These are phyloP conservation scores for Barbarea vulgaris DNA, from an alignment of 345 rosid species.

Conservation along the genomic window DNA sequence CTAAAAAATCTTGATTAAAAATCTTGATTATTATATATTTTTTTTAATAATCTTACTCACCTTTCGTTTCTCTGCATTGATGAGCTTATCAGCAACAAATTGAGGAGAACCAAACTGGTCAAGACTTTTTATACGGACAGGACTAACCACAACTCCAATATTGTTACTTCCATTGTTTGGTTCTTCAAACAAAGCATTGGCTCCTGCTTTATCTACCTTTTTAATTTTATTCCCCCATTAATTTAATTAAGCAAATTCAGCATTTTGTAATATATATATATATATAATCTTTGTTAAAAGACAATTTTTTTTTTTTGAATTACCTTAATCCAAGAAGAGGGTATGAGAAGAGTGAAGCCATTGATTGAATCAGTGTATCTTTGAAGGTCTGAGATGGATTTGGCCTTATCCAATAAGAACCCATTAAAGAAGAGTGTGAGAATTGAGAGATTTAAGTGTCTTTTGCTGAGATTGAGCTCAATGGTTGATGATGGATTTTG, in stretches of 20 bases:
- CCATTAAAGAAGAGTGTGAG: conserved; percentile 54
- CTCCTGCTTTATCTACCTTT: conserved; percentile 92
- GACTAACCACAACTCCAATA: conserved; percentile 83
- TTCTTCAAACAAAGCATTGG: conserved; percentile 81
- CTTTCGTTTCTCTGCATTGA: conserved; percentile 86
- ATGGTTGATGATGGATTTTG: conserved; percentile 5
- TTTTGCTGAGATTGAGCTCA: conserved; percentile 44
- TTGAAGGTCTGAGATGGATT: conserved; percentile 49
- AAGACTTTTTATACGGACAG: conserved; percentile 75
- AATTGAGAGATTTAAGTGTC: conserved; percentile 57
- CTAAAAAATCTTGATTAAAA: conserved; percentile 34
- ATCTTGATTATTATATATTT: background rate
- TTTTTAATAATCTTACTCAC: conserved; percentile 35
- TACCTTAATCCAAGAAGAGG: conserved; percentile 81
- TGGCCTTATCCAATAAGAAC: conserved; percentile 38
- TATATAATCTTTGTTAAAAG: too few species aligned
- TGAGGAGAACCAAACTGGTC: conserved; percentile 78
- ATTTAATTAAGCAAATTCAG: background rate
- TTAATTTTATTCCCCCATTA: background rate
- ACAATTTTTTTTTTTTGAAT: background rate
- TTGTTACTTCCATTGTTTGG: conserved; percentile 66
- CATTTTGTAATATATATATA: background rate
- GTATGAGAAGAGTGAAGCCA: conserved; percentile 80
- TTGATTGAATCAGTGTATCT: conserved; percentile 65
- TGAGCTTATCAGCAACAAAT: conserved; percentile 83